These are phyloP conservation scores for Alliaria petiolata DNA, from an alignment of 345 rosid genomes.

Conservation along the genomic window DNA sequence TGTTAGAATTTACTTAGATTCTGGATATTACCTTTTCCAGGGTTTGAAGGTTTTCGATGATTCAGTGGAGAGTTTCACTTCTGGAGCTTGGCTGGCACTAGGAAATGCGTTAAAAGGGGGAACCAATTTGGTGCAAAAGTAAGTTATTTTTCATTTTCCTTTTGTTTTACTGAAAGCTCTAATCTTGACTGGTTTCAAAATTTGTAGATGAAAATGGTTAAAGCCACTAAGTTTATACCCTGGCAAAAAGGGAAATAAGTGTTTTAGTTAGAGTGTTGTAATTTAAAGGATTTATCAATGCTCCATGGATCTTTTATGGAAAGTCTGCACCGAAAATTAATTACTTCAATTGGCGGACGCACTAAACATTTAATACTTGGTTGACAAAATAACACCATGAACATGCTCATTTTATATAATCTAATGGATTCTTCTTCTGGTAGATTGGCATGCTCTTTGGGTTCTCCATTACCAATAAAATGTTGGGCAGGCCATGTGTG, in stretches of 20 bases:
- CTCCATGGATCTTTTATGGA: neutral
- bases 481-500: neutral
- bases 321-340: neutral
- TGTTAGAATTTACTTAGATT: neutral
- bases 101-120: slow-evolving; percentile 88
- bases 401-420: no score
- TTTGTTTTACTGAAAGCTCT: neutral
- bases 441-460: neutral
- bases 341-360: neutral
- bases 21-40: slow-evolving; percentile 33
- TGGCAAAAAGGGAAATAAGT: neutral
- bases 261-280: neutral
- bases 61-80: slow-evolving; percentile 86
- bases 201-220: neutral
- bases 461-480: no score
- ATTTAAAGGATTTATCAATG: neutral
- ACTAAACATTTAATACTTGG: no score
- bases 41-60: slow-evolving; percentile 84
- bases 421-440: slow-evolving; percentile 32
- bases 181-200: neutral
- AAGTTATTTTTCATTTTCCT: slow-evolving; percentile 28
- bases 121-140: slow-evolving; percentile 73
- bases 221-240: neutral
- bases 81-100: slow-evolving; percentile 95
- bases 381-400: no score